phyloP scores from a whole-genome alignment of 176 grass and related monocot genomes.

The Zea luxurians region DNA sequence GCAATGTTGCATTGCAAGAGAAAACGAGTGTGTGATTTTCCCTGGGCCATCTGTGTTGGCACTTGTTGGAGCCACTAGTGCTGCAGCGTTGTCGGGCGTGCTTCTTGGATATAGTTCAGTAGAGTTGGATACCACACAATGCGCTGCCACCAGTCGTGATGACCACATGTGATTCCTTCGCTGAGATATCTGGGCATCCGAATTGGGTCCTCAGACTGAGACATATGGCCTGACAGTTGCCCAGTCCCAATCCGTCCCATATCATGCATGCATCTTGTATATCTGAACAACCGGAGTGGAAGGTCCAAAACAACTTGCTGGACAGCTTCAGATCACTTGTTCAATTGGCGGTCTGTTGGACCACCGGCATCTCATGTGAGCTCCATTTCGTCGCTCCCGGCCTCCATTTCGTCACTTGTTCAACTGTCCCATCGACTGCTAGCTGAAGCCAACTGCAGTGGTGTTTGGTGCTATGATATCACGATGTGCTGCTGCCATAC shows the following conservation, averaged over 20 bases:
- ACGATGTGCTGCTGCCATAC: constrained; percentile 10
- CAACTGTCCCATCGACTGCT: too few species aligned
- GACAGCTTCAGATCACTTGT: background rate
- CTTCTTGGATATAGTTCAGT: too few species aligned
- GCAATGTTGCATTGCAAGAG: background rate
- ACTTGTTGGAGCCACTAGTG: background rate
- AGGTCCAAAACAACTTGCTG: too few species aligned
- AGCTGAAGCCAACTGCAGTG: background rate
- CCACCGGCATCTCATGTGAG: constrained; percentile 10
- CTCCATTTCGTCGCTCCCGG: constrained; percentile 9
- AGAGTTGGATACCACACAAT: too few species aligned
- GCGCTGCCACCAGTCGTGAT: background rate
- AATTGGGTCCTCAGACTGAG: too few species aligned
- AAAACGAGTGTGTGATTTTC: constrained; percentile 1
- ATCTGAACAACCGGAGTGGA: too few species aligned
- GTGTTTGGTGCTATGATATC: background rate
- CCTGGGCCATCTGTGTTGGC: constrained; percentile 26
- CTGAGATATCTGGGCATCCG: too few species aligned
- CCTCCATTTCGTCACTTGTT: background rate
- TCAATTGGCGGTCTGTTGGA: background rate
- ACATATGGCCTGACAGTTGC: too few species aligned
- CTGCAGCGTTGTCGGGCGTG: too few species aligned
- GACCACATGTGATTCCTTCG: background rate
- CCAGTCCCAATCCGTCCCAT: too few species aligned
- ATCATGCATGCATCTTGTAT: too few species aligned